Base-by-base conservation (phyloP, 2,329 filamentous ascomycete genomes). In the Plenodomus tracheiphilus region DNA sequence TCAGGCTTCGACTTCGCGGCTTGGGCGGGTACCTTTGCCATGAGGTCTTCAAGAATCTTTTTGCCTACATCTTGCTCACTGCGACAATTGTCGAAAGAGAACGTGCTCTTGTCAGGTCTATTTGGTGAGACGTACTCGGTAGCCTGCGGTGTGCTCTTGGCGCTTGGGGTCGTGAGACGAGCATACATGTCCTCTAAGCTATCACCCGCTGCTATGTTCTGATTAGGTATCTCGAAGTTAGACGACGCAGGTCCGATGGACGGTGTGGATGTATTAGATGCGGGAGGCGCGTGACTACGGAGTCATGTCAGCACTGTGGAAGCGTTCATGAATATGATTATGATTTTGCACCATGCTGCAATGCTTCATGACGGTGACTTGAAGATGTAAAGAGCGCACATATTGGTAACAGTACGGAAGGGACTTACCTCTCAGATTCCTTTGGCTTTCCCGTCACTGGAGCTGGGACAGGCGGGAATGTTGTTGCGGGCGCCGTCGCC, bases 151-250 rank as follows among this genome's bases (percentile, higher is more conserved):
- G 20, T 13, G 17, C 39, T 28, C 3, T 36, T 8, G 6, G 43
- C 11, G 5, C 15, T 36, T 22, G 32, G 43, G 11, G 46, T 39
- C 19, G 46, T 57, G 19, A 67, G 46, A 7, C 56, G 58, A 13
- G 59, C 57, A 41, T 58, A 66, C 40, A 64, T 53, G 17, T 46
- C 45, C 1, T 63, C 64, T 15, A 65, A 35, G 36, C 39, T 46
- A 19, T 51, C 56, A 3, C 22, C 34, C 2, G 17, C 13, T 38
- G 18, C 39, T n/a, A 17, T 13, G 17, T 7, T 28, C 13, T n/a
- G 42, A 3, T 21, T 17, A 19, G 30, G 41, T 7, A 39, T 17
- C 9, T 56, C 43, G 11, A 43, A 46, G 41, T 54, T 48, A 3
- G 36, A 8, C 6, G 40, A 11, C 10, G 20, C 5, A 22, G 43